Percentiles rank a stretch among this genome's conserved stretches.
Conservation (phyloP, 116 monocot genomes). For the Phalaenopsis hybrid region DNA sequence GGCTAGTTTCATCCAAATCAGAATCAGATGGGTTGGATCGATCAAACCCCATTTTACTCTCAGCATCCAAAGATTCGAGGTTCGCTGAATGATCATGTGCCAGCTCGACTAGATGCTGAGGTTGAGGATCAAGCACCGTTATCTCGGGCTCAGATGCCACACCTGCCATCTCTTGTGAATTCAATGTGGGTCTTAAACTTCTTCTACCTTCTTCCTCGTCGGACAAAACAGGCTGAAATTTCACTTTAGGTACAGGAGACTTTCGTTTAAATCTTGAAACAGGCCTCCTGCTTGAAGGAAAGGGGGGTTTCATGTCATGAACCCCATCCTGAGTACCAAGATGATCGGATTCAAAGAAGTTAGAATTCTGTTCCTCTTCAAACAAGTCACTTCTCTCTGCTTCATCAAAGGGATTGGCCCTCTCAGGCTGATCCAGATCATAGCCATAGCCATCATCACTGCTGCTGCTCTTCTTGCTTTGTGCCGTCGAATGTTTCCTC, state of each 20-base stretch:
- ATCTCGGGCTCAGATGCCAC: not conserved
- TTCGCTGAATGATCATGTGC: slow-evolving; percentile 14
- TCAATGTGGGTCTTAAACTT: not conserved
- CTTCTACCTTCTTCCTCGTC: slow-evolving; percentile 30
- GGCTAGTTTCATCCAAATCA: slow-evolving; percentile 21
- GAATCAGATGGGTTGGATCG: slow-evolving; percentile 26
- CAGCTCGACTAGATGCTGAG: not conserved
- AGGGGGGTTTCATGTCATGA: slow-evolving; percentile 21
- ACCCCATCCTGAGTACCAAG: slow-evolving; percentile 22
- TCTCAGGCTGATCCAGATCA: slow-evolving; percentile 25
- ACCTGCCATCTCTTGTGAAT: slow-evolving; percentile 17
- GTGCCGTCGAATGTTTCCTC: slow-evolving; percentile 65
- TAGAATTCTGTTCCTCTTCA: slow-evolving; percentile 44
- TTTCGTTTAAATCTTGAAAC: slow-evolving; percentile 58
- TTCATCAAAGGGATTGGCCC: slow-evolving; percentile 25
- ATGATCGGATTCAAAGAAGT: slow-evolving; percentile 28
- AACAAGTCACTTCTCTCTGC: slow-evolving; percentile 22
- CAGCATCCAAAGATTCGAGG: slow-evolving; percentile 27
- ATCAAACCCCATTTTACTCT: slow-evolving; percentile 20
- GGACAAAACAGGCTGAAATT: slow-evolving; percentile 68
- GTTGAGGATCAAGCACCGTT: not conserved
- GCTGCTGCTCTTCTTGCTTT: slow-evolving; percentile 27
- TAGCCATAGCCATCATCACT: slow-evolving; percentile 10
- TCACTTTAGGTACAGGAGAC: slow-evolving; percentile 71
- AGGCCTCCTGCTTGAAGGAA: slow-evolving; percentile 46